Evolutionary conservation across 768 basidiomycete genomes (phyloP), one percentile per base, ranked within the genome.

Genomic region (Pleurotus giganteus): DNA sequence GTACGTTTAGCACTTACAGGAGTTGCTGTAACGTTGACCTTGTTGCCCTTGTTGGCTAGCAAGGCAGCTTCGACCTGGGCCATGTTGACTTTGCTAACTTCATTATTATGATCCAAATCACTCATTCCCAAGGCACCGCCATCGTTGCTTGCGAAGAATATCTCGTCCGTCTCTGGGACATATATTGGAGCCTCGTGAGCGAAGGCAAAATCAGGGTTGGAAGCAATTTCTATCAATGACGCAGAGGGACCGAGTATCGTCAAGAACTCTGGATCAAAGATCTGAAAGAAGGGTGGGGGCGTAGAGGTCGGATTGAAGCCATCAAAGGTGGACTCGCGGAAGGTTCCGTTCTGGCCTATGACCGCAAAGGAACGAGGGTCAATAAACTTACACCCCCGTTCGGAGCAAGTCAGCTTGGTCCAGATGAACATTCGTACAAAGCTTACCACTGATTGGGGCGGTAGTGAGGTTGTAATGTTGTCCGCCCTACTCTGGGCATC

Each of bases 161-260:
- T 74, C 58, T 86, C 82, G 61, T 90, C 80, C n/a, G 83, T 85
- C n/a, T 74, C 76, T 4, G 83, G 69, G 28, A 81, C 71, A 66
- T 83, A 89, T 1, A 91, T 73, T 0, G 88, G 87, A 2, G 87
- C 90, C 69, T 93, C 91, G 63, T 92, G 89, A 15, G 88, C 89
- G 58, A 89, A 83, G 2, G 85, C 85, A 65, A 84, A 85, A 3
- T 76, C 80, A 2, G 78, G 76, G 55, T 83, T 81, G 6, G 79
- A 77, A 0, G 83, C 82, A 44, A 93, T 79, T 56, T 80, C 66
- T 3, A 78, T 76, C 46, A 91, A 77, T 0, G 78, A 77, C 4
- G 89, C 82, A 23, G 71, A 69, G 3, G 66, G 58, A 1, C 88
- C 89, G 1, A 89, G 76, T 53, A 90, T 71, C 5, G 65, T 54